Evolutionary conservation across 768 basidiomycete genomes (phyloP).

Genomic region (Coprinellus micaceus): DNA sequence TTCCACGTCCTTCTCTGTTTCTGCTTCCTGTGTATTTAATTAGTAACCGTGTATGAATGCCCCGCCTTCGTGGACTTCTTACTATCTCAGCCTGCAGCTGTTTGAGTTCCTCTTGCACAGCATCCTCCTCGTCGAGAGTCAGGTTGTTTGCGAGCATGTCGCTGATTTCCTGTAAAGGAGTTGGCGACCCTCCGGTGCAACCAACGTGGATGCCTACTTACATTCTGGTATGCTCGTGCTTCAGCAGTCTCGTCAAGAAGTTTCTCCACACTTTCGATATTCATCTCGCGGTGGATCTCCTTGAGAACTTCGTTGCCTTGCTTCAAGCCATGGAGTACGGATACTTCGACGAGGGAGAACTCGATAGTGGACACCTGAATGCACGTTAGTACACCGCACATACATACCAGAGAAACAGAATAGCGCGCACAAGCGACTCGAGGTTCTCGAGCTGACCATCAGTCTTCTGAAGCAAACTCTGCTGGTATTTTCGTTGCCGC

Average conservation of each 20-base stretch:
- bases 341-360: slow-evolving; percentile 90
- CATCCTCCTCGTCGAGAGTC: slow-evolving; percentile 88
- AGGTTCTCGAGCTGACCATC: slow-evolving; percentile 85
- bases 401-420: background rate
- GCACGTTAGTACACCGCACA: background rate
- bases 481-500: slow-evolving; percentile 91
- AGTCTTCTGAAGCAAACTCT: slow-evolving; percentile 80
- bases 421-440: slow-evolving; percentile 70
- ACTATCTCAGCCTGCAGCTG: slow-evolving; percentile 65
- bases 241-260: slow-evolving; percentile 91
- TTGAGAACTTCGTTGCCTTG: slow-evolving; percentile 93
- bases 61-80: slow-evolving; percentile 20
- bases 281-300: slow-evolving; percentile 93
- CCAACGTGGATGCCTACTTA: slow-evolving; percentile 26
- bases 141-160: slow-evolving; percentile 81
- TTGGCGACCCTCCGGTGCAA: background rate
- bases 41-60: slow-evolving; percentile 1
- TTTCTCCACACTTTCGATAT: slow-evolving; percentile 87
- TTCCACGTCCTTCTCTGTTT: slow-evolving; percentile 26
- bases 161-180: slow-evolving; percentile 72
- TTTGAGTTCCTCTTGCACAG: slow-evolving; percentile 79
- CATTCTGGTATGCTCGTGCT: slow-evolving; percentile 87
- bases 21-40: slow-evolving; percentile 26
- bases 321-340: slow-evolving; percentile 87
- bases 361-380: slow-evolving; percentile 91